Evolutionary conservation across 768 basidiomycete species (phyloP).

Genomic region (Lactarius quietus): DNA sequence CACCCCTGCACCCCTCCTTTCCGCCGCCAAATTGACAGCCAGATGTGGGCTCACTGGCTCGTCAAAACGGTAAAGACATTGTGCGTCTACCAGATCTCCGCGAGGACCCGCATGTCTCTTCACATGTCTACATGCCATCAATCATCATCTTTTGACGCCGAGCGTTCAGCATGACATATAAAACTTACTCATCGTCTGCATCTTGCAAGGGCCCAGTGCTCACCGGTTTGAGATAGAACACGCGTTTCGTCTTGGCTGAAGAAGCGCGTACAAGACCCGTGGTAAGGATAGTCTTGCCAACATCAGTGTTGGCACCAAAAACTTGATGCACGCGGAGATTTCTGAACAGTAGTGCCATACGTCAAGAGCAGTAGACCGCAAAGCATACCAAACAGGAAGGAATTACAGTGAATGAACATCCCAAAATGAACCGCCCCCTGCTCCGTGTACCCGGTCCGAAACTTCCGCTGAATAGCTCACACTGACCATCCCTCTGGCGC

Average conservation of each 20-base stretch:
- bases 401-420: not conserved
- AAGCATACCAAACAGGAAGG: not conserved
- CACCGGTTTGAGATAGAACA: slow-evolving; percentile 83
- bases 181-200: slow-evolving; percentile 73
- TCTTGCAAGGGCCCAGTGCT: slow-evolving; percentile 80
- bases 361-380: not conserved
- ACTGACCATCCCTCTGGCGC: not conserved
- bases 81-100: slow-evolving; percentile 45
- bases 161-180: not conserved
- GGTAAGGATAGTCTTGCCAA: slow-evolving; percentile 91
- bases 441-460: not conserved
- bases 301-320: slow-evolving; percentile 95
- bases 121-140: slow-evolving; percentile 53
- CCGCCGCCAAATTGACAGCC: slow-evolving; percentile 56
- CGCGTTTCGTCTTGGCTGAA: slow-evolving; percentile 47
- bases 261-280: slow-evolving; percentile 81
- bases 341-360: slow-evolving; percentile 76
- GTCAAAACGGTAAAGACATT: slow-evolving; percentile 79
- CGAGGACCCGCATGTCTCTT: slow-evolving; percentile 45
- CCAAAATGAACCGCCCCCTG: not conserved
- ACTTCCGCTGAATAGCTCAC: not conserved
- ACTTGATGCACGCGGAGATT: slow-evolving; percentile 85
- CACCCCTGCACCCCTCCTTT: slow-evolving; percentile 35
- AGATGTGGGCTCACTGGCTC: slow-evolving; percentile 94
- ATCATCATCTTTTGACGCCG: slow-evolving; percentile 8